phyloP scores from a whole-genome alignment of 371 early-diverging fungal species.

The Mortierella sp. region DNA sequence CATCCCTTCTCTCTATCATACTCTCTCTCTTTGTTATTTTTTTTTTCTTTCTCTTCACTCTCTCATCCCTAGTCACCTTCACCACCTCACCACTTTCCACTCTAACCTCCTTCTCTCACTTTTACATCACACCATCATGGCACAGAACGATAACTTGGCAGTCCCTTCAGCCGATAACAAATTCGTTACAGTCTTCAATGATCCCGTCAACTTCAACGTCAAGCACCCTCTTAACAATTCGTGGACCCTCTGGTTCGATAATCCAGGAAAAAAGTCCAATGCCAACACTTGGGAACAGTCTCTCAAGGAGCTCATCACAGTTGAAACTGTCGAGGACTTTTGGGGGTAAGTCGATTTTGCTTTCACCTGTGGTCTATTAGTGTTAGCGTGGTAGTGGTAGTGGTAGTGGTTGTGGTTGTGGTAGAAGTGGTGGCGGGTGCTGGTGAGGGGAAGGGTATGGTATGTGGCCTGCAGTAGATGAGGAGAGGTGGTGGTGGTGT shows the following conservation, averaged over 20 bases:
- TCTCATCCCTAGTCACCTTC: conserved; percentile 8
- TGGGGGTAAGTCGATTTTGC: conserved; percentile 80
- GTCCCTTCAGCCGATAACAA: conserved; percentile 33
- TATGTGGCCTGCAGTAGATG: too few species aligned
- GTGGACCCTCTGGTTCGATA: conserved; percentile 97
- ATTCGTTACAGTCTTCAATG: conserved; percentile 64
- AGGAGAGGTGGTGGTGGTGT: too few species aligned
- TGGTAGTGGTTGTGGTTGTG: too few species aligned
- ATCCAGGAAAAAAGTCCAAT: conserved; percentile 81
- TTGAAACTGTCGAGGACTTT: conserved; percentile 95
- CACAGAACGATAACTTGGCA: conserved; percentile 40
- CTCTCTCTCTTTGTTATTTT: neutral
- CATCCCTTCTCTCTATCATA: neutral
- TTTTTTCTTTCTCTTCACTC: conserved; percentile 6
- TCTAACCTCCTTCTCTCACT: conserved; percentile 4
- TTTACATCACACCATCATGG: conserved; percentile 19
- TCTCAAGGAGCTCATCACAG: conserved; percentile 86
- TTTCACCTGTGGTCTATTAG: too few species aligned
- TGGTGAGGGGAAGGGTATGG: too few species aligned
- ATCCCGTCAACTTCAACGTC: conserved; percentile 76
- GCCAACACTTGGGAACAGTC: conserved; percentile 87
- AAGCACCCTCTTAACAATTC: conserved; percentile 90
- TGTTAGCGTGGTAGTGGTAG: too few species aligned
- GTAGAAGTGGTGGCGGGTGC: too few species aligned
- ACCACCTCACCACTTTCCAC: neutral